phyloP scores from a whole-genome alignment of 257 asterid genomes.

The Solanum sejunctum region DNA sequence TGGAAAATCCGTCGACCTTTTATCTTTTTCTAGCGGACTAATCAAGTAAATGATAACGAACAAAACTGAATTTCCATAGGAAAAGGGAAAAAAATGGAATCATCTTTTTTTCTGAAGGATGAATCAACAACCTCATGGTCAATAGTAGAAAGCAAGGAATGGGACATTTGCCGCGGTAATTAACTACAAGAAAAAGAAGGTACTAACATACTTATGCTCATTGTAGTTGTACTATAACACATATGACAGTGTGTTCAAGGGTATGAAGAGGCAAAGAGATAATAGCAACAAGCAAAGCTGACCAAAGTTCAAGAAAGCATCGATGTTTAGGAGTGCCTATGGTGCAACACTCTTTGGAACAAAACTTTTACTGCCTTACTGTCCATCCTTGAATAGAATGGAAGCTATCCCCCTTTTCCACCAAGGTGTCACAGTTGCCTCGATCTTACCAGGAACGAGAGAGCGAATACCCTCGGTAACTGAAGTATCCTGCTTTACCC shows the following conservation, averaged over 20 bases:
- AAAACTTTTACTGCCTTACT: constrained; percentile 13
- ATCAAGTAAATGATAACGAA: background rate
- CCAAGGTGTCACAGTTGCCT: constrained; percentile 59
- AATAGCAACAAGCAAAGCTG: background rate
- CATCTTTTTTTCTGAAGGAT: background rate
- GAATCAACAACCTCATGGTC: background rate
- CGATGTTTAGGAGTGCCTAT: background rate
- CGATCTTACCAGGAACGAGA: constrained; percentile 45
- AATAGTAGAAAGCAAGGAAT: background rate
- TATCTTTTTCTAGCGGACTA: background rate
- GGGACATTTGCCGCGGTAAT: background rate
- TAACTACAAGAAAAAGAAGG: background rate
- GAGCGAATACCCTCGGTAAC: constrained; percentile 7
- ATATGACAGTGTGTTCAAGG: background rate
- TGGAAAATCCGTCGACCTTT: background rate
- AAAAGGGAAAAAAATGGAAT: background rate
- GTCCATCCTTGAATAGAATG: constrained; percentile 30
- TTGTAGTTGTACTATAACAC: background rate
- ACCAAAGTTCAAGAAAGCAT: background rate
- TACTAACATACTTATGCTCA: background rate
- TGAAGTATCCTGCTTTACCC: constrained; percentile 27
- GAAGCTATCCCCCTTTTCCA: constrained; percentile 69
- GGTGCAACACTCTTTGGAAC: background rate
- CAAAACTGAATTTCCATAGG: background rate
- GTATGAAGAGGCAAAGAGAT: background rate